phyloP scores from a whole-genome alignment of 768 basidiomycete species.

The Macrolepiota fuliginosa region DNA sequence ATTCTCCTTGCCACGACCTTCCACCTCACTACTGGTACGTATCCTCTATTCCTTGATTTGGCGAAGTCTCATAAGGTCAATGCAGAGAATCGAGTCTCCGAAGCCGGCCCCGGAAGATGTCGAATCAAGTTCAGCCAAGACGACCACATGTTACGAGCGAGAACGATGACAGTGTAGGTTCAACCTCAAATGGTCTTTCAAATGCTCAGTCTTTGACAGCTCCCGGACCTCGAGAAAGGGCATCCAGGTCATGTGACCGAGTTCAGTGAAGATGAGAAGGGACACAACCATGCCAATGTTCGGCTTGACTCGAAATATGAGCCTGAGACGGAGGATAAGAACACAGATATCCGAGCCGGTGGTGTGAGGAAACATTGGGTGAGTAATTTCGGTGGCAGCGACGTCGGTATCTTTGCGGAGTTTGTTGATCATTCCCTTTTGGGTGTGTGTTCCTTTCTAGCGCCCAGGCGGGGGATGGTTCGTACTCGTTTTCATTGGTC shows the following conservation, averaged over 20 bases:
- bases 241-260: background rate
- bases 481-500: background rate
- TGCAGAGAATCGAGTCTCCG: background rate
- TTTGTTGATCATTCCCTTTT: background rate
- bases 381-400: background rate
- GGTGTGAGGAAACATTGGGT: background rate
- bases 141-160: background rate
- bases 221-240: slow-evolving; percentile 4
- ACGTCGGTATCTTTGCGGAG: background rate
- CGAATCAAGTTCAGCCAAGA: background rate
- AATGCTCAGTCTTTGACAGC: background rate
- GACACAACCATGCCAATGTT: background rate
- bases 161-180: background rate
- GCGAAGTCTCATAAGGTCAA: background rate
- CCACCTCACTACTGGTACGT: background rate
- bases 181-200: background rate
- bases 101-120: background rate
- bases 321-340: background rate
- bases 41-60: background rate
- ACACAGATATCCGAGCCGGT: background rate
- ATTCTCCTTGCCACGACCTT: background rate
- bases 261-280: slow-evolving; percentile 3
- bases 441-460: background rate
- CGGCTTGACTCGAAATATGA: background rate
- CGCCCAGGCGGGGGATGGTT: background rate